phyloP scores from a whole-genome alignment of 1,139 yeast species.

The Yamadazyma diddensiae region DNA sequence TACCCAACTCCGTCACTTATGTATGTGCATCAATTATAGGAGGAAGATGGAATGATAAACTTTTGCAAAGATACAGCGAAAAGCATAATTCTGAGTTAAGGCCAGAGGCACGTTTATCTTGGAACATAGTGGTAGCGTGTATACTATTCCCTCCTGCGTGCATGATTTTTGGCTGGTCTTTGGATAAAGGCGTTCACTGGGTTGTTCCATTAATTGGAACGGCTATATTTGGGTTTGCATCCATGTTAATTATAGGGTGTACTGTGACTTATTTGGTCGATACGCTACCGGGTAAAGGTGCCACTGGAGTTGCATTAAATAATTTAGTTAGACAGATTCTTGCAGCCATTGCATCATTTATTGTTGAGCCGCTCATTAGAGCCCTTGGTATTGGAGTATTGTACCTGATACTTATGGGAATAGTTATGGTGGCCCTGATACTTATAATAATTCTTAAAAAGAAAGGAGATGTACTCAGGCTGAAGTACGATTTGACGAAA shows the following conservation, averaged over 20 bases:
- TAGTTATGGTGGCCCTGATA: conserved; percentile 44
- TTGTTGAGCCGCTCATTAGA: conserved; percentile 61
- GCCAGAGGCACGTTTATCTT: conserved; percentile 79
- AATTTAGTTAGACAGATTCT: conserved; percentile 69
- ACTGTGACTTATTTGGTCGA: conserved; percentile 82
- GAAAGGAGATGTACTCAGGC: conserved; percentile 64
- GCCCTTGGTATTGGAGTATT: conserved; percentile 72
- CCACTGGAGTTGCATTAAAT: conserved; percentile 84
- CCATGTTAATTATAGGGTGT: conserved; percentile 82
- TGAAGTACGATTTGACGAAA: conserved; percentile 56
- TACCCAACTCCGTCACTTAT: conserved; percentile 81
- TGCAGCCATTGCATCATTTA: conserved; percentile 76
- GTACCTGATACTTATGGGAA: conserved; percentile 62
- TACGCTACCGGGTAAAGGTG: conserved; percentile 83
- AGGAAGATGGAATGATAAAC: conserved; percentile 74
- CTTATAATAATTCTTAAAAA: conserved; percentile 50
- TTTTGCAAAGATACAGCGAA: conserved; percentile 52
- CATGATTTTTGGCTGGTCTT: conserved; percentile 79
- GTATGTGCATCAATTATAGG: conserved; percentile 71
- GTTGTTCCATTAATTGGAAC: conserved; percentile 75
- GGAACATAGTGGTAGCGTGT: conserved; percentile 69
- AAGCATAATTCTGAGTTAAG: conserved; percentile 60
- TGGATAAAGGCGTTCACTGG: conserved; percentile 67
- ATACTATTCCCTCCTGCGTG: conserved; percentile 61
- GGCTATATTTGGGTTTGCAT: conserved; percentile 75